phyloP scores from a whole-genome alignment of 805 yeast species.

The Kluyveromyces starmeri region DNA sequence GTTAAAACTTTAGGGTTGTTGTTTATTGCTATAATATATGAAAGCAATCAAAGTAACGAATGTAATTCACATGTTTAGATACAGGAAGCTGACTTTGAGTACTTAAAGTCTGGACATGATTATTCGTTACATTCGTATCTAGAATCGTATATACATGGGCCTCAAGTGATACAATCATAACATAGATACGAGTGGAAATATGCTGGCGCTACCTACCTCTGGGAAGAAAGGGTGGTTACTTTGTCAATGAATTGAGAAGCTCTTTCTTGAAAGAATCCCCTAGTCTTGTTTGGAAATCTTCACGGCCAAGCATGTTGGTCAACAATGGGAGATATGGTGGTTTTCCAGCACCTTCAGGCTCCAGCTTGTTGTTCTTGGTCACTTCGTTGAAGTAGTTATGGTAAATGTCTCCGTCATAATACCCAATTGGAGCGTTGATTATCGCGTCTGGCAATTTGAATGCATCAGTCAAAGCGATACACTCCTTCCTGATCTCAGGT shows the following conservation, averaged over 20 bases:
- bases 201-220: no score
- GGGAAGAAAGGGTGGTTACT: background rate
- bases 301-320: conserved; percentile 32
- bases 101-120: no score
- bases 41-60: no score
- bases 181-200: no score
- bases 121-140: no score
- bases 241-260: conserved; percentile 12
- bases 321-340: conserved; percentile 31
- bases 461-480: conserved; percentile 73
- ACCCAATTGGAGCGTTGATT: conserved; percentile 77
- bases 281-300: conserved; percentile 31
- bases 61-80: background rate
- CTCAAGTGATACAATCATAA: no score
- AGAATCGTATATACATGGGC: no score
- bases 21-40: no score
- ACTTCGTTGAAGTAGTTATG: conserved; percentile 66
- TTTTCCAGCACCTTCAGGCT: conserved; percentile 44
- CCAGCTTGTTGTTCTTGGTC: conserved; percentile 43
- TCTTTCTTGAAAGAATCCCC: conserved; percentile 27
- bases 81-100: background rate
- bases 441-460: conserved; percentile 74
- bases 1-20: no score
- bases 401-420: conserved; percentile 74
- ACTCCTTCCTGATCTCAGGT: conserved; percentile 50